Evolutionary conservation across 2,329 filamentous ascomycete species (phyloP).

Genomic region (Plectosphaerella plurivora): DNA sequence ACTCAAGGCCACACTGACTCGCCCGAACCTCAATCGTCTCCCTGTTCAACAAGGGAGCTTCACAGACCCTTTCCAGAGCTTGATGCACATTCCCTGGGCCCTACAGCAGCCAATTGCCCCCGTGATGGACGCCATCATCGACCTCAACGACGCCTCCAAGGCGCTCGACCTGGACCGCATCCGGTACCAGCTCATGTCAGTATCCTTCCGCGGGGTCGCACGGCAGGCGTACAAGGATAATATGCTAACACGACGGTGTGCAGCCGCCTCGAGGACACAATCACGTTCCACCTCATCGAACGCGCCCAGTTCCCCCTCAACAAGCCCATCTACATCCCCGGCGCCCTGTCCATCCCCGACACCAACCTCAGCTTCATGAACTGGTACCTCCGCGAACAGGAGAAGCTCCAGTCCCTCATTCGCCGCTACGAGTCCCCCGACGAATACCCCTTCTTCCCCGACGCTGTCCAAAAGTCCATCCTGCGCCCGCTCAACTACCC

Average conservation of each 20-base stretch:
- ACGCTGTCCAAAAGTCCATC: conserved; percentile 72
- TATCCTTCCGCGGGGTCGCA: conserved; percentile 6
- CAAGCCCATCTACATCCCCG: conserved; percentile 76
- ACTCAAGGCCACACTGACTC: not conserved
- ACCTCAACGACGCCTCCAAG: conserved; percentile 78
- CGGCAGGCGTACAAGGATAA: not conserved
- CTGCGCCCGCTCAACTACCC: conserved; percentile 88
- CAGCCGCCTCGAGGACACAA: conserved; percentile 95
- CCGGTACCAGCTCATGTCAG: conserved; percentile 87
- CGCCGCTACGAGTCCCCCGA: conserved; percentile 94
- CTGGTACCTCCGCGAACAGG: conserved; percentile 88
- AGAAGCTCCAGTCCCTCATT: conserved; percentile 85
- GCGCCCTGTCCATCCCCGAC: conserved; percentile 73
- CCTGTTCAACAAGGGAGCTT: not conserved
- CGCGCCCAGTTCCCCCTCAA: conserved; percentile 97
- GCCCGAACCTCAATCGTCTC: not conserved
- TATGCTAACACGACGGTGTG: not conserved
- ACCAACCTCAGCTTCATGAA: conserved; percentile 79
- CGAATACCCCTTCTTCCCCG: conserved; percentile 95
- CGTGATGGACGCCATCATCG: conserved; percentile 83
- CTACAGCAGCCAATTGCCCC: not conserved
- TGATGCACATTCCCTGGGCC: not conserved
- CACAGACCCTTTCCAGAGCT: not conserved
- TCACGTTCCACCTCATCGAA: conserved; percentile 95
- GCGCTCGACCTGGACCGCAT: conserved; percentile 89